Evolutionary conservation across 179 eudicot genomes (phyloP).

Genomic region (Heliamphora pulchella): DNA sequence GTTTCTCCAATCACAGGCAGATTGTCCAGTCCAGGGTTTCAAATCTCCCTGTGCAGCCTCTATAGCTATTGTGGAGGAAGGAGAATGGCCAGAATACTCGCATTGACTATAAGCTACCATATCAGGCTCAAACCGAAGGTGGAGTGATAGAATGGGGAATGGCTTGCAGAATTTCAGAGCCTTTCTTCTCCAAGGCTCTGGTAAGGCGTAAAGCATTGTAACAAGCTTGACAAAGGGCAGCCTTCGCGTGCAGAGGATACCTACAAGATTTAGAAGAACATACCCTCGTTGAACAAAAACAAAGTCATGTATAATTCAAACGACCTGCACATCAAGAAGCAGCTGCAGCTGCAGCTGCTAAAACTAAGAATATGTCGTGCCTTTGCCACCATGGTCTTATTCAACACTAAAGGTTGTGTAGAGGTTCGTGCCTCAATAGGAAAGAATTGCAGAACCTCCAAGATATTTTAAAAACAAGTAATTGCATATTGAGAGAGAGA

Average conservation of each 20-base stretch:
- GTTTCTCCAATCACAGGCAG: constrained; percentile 75
- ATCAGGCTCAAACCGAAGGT: constrained; percentile 96
- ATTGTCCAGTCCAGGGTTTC: constrained; percentile 89
- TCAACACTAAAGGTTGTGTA: too few relatives aligned
- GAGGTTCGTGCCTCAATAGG: too few relatives aligned
- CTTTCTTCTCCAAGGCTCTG: constrained; percentile 56
- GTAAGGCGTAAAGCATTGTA: constrained; percentile 72
- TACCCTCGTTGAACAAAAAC: too few relatives aligned
- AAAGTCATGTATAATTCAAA: too few relatives aligned
- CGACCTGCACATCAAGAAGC: too few relatives aligned
- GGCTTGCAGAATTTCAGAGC: constrained; percentile 60
- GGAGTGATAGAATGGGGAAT: constrained; percentile 93
- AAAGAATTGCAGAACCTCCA: too few relatives aligned
- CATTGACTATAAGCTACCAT: constrained; percentile 99
- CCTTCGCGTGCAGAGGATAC: constrained; percentile 80
- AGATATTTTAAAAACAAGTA: too few relatives aligned
- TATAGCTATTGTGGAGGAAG: constrained; percentile 57
- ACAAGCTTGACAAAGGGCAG: constrained; percentile 87
- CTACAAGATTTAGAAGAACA: constrained; percentile 30
- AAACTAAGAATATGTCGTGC: too few relatives aligned
- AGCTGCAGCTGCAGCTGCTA: too few relatives aligned
- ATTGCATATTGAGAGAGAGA: too few relatives aligned
- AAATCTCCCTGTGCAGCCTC: constrained; percentile 71
- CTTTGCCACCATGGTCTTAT: too few relatives aligned
- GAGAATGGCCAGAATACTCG: constrained; percentile 57